Percentiles rank a stretch among this genome's conserved stretches.
Conservation (phyloP, 176 grass and related monocot genomes). For the Poa pratensis region DNA sequence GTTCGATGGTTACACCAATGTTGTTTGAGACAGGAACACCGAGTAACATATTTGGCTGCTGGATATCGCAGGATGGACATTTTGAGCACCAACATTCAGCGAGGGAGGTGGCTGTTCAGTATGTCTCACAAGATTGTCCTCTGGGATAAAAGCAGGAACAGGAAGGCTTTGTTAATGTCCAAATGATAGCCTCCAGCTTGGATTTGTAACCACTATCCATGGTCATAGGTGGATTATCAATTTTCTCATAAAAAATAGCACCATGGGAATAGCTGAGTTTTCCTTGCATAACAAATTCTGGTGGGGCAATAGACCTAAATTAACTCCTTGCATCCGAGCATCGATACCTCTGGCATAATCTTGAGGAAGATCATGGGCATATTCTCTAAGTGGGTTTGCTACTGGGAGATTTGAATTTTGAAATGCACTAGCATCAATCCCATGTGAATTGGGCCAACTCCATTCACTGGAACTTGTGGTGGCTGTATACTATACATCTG, state of each 20-base stretch:
- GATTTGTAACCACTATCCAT: constrained; percentile 49
- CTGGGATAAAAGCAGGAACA: constrained; percentile 44
- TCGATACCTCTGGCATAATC: constrained; percentile 61
- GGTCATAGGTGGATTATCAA: constrained; percentile 47
- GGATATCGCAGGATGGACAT: constrained; percentile 43
- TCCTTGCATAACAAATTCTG: constrained; percentile 57
- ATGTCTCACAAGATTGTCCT: constrained; percentile 53
- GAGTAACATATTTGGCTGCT: constrained; percentile 40
- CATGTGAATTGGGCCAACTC: constrained; percentile 25
- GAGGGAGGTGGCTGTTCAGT: constrained; percentile 40
- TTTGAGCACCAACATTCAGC: constrained; percentile 40
- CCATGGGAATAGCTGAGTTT: constrained; percentile 50
- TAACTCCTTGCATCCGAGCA: constrained; percentile 63
- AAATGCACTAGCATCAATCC: constrained; percentile 40
- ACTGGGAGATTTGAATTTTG: constrained; percentile 54
- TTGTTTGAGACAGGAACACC: constrained; percentile 54
- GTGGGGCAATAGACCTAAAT: constrained; percentile 58
- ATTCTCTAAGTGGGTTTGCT: constrained; percentile 56
- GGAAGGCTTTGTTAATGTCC: constrained; percentile 56
- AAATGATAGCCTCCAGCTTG: constrained; percentile 63
- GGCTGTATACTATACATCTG: constrained; percentile 53
- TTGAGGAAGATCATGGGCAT: constrained; percentile 52
- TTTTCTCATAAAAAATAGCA: constrained; percentile 30
- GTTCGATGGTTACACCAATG: constrained; percentile 30
- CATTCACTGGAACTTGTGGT: constrained; percentile 45